Evolutionary conservation across 2,329 filamentous ascomycete genomes (phyloP), one percentile per base, ranked within the genome.

Genomic region (Neopestalotiopsis clavispora): DNA sequence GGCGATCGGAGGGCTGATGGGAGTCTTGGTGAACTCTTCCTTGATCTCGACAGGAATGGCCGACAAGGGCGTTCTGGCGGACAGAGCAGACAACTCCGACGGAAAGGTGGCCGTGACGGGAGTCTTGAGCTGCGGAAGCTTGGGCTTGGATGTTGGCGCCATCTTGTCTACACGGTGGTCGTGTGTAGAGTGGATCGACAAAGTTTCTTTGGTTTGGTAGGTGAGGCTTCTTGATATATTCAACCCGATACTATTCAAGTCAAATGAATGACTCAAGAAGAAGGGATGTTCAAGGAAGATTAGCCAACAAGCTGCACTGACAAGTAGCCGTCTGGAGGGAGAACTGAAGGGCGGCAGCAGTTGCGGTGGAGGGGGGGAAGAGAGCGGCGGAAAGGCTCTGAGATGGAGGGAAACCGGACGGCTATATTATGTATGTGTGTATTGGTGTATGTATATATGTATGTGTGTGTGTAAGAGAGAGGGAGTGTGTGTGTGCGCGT

Each of bases 1-100:
- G 69, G 95, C 95, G 28, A 89, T 86, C 3, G 95, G 95, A 66
- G 95, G 95, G 65, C 93, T 97, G 79, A 98, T 97, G 63, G 95
- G 95, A 4, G 95, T 98, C 82, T 90, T 92, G 86, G 76, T 73
- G 65, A 74, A 78, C 74, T 92, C 87, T 67, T 83, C 83, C 80
- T 95, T 95, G 84, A 95, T 88, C 74, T 87, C 86, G 68, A 84
- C 84, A 34, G 81, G 81, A n/a, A 80, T 71, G n/a, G 82, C 82
- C 23, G 90, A 90, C 76, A 92, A 85, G 63, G 93, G 93, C 72
- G 91, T 95, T 73, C 87, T 88, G 61, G 91, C 89, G 72, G 89
- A 89, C 69, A 89, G 85, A 74, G 90, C 90, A 69, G 86, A 85
- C 73, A 86, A 85, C 79, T 85, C 86, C 75, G 80, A 92, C 38